These are phyloP conservation scores for Larix kaempferi DNA, from an alignment of 75 land plant genomes.

Conservation along the genomic window DNA sequence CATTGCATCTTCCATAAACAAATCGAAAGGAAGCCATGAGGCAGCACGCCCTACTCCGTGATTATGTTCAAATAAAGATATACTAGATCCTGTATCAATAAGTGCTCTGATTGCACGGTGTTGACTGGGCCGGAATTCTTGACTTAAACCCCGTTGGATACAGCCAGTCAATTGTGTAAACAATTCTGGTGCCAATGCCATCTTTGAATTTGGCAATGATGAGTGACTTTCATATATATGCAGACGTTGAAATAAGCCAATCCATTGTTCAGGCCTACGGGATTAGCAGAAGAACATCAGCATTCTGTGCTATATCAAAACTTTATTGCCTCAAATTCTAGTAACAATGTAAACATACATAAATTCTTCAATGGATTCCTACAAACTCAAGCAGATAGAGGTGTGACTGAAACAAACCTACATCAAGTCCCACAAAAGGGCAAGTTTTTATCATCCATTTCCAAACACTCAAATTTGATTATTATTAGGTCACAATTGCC, in stretches of 20 bases:
- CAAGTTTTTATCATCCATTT: too few relatives aligned
- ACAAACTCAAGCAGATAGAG: not conserved
- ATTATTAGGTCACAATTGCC: too few relatives aligned
- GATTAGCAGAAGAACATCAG: not conserved
- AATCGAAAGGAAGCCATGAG: conserved; percentile 76
- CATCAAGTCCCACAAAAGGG: not conserved
- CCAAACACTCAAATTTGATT: too few relatives aligned
- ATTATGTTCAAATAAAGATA: conserved; percentile 27
- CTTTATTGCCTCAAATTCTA: not conserved
- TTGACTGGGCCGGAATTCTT: conserved; percentile 39
- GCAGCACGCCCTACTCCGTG: conserved; percentile 42
- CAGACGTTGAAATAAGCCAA: conserved; percentile 46
- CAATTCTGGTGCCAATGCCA: conserved; percentile 20
- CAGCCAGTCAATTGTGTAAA: conserved; percentile 38
- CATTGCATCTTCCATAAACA: conserved; percentile 82
- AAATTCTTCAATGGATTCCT: not conserved
- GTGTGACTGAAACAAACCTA: not conserved
- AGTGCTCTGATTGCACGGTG: conserved; percentile 36
- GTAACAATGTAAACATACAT: too few relatives aligned
- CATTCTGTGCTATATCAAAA: not conserved
- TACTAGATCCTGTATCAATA: conserved; percentile 30
- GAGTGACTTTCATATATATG: conserved; percentile 46
- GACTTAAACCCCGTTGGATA: conserved; percentile 36
- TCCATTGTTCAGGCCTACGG: conserved; percentile 71
- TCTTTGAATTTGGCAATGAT: conserved; percentile 14